Conservation (phyloP, 306 rosid genomes). For the Cicer cuneatum region DNA sequence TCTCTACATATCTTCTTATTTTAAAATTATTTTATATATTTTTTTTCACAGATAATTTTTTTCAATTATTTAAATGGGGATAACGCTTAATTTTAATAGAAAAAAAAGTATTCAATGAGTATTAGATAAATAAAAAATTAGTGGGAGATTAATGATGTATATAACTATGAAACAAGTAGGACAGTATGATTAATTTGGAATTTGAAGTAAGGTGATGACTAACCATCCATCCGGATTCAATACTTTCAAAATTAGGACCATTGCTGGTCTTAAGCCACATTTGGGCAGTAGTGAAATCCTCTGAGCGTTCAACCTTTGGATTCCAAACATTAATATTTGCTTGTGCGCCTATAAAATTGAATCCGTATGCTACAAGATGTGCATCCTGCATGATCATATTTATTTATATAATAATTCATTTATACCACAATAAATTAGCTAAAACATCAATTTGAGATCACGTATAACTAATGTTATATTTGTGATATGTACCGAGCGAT, state of each 20-base stretch:
- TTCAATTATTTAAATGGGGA: too few relatives aligned
- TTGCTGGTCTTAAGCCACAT: slow-evolving; percentile 58
- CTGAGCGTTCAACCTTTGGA: slow-evolving; percentile 51
- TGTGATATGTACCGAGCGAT: slow-evolving; percentile 54
- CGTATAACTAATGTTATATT: neutral
- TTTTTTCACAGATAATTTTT: too few relatives aligned
- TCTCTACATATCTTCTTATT: too few relatives aligned
- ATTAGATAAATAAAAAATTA: neutral
- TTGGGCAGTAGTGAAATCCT: slow-evolving; percentile 70
- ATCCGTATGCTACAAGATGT: slow-evolving; percentile 51
- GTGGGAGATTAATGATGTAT: neutral
- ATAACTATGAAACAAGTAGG: neutral
- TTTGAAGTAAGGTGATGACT: neutral
- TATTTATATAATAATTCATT: too few relatives aligned
- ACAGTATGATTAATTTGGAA: neutral
- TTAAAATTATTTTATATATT: too few relatives aligned
- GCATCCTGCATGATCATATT: slow-evolving; percentile 53
- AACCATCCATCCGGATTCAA: slow-evolving; percentile 65
- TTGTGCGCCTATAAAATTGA: slow-evolving; percentile 62
- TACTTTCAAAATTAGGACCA: slow-evolving; percentile 56
- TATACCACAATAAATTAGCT: neutral
- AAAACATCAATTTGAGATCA: neutral
- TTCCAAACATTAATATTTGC: slow-evolving; percentile 70
- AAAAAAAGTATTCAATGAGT: neutral
- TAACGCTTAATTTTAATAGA: too few relatives aligned